phyloP scores from a whole-genome alignment of 106 monocot genomes.

The Triglochin maritima region DNA sequence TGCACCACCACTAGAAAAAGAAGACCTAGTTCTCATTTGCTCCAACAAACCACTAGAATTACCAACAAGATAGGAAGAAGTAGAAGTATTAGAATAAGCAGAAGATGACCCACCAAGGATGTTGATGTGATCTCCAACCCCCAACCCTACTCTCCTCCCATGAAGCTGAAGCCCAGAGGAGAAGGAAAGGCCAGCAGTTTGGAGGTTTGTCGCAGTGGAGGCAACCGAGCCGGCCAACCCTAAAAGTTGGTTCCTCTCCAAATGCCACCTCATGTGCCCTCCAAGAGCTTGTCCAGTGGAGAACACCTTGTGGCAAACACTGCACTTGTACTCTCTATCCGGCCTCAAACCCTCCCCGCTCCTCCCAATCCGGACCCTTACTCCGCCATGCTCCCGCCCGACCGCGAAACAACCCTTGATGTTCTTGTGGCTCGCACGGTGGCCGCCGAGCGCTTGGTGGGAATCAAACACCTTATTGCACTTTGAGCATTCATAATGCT shows the following conservation, averaged over 20 bases:
- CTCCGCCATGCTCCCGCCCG: neutral
- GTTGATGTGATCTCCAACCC: neutral
- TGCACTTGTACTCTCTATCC: slow-evolving; percentile 2
- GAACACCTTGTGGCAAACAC: slow-evolving; percentile 4
- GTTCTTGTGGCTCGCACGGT: slow-evolving; percentile 25
- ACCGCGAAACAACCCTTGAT: slow-evolving; percentile 26
- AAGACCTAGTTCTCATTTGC: neutral
- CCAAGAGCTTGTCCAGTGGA: slow-evolving; percentile 6
- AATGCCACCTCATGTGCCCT: slow-evolving; percentile 12
- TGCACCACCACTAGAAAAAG: neutral
- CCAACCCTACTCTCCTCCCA: no score
- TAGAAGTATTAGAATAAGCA: neutral
- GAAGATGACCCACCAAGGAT: neutral
- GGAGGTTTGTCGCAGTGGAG: neutral
- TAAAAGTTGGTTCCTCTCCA: slow-evolving; percentile 10
- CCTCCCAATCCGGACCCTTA: neutral
- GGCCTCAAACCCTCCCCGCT: neutral
- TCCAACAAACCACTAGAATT: neutral
- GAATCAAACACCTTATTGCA: slow-evolving; percentile 24
- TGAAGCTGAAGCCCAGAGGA: neutral
- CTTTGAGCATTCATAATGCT: slow-evolving; percentile 3
- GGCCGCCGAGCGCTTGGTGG: slow-evolving; percentile 23
- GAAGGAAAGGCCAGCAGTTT: neutral
- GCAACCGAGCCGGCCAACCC: slow-evolving; percentile 2
- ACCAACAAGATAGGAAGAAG: neutral